Evolutionary conservation across 2,329 filamentous ascomycete genomes (phyloP), one percentile per base, ranked within the genome.

Genomic region (Dactylellina leptospora): DNA sequence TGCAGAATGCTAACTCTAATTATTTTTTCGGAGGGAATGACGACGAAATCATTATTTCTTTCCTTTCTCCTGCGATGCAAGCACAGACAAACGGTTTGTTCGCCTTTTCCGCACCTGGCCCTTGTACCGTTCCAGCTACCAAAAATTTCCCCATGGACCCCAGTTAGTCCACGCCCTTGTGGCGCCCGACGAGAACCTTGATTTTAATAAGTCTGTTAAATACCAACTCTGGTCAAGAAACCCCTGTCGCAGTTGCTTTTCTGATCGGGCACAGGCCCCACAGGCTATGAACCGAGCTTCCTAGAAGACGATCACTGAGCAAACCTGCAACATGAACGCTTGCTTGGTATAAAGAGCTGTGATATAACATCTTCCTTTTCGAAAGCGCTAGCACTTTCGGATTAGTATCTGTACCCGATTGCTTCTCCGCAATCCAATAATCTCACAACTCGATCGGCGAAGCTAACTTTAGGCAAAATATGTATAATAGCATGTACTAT

Each of bases 21-120:
- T n/a, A n/a, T n/a, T 4, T 33, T 13, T 2, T 11, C 44, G 44
- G 44, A 22, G 27, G n/a, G 4, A 33, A 51, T 51, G 47, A 51
- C 47, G 47, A 51, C 47, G 47, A 51, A 27, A 48, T 27, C 8
- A 16, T 6, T 6, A 8, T 28, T 48, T 23, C 4, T 45, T 27
- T 25, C 27, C 44, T 48, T 20, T 23, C n/a, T n/a, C n/a, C n/a
- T n/a, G n/a, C n/a, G n/a, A 48, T n/a, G 44, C 6, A 8, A 48
- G 44, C 44, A 48, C 44, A 48, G 44, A 48, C 42, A 23, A 45
- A 45, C 44, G 38, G 44, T 48, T 48, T 48, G 44, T n/a, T 48
- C 44, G 44, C 44, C 44, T 48, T 10, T 8, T n/a, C 44, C n/a
- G 44, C 44, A 48, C 44, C 20, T 27, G 44, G 16, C 44, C 27